These are phyloP conservation scores for Paspalum vaginatum DNA, from an alignment of 176 grass and related monocot genomes.

Conservation along the genomic window DNA sequence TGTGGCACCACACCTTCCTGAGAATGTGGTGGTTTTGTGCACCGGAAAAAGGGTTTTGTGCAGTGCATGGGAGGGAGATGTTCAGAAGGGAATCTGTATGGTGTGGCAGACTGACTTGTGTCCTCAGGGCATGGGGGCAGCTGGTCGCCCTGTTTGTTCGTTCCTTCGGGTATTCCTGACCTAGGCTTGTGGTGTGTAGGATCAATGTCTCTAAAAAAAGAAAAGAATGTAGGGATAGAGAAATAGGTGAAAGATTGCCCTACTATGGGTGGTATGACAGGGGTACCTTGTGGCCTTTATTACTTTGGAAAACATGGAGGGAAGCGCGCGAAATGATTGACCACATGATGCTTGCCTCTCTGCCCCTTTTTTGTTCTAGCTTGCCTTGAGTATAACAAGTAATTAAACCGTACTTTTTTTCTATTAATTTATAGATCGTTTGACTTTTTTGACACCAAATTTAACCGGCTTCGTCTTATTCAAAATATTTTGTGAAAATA, in stretches of 20 bases:
- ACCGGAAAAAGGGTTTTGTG: background rate
- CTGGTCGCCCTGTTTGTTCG: constrained; percentile 36
- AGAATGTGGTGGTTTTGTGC: background rate
- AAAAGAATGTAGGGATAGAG: background rate
- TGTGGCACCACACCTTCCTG: background rate
- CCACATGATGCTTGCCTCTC: background rate
- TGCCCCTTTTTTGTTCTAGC: background rate
- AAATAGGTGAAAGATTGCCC: constrained; percentile 47
- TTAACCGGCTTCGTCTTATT: too few relatives aligned
- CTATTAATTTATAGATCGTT: too few relatives aligned
- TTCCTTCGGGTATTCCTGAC: constrained; percentile 18
- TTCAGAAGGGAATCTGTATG: constrained; percentile 8
- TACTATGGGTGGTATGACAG: constrained; percentile 33
- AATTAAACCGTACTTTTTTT: background rate
- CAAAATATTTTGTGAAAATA: too few relatives aligned
- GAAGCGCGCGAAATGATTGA: constrained; percentile 16
- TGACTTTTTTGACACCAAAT: too few relatives aligned
- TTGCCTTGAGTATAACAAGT: background rate
- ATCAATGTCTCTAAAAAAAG: constrained; percentile 16
- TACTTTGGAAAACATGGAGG: constrained; percentile 16
- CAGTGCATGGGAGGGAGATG: background rate
- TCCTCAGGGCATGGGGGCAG: constrained; percentile 14
- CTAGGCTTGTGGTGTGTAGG: background rate
- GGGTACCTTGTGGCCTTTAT: background rate
- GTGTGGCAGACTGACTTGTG: constrained; percentile 10